These are phyloP conservation scores for Pseudopyrenochaeta lycopersici DNA, from an alignment of 2,329 filamentous ascomycete genomes.

Conservation along the genomic window DNA sequence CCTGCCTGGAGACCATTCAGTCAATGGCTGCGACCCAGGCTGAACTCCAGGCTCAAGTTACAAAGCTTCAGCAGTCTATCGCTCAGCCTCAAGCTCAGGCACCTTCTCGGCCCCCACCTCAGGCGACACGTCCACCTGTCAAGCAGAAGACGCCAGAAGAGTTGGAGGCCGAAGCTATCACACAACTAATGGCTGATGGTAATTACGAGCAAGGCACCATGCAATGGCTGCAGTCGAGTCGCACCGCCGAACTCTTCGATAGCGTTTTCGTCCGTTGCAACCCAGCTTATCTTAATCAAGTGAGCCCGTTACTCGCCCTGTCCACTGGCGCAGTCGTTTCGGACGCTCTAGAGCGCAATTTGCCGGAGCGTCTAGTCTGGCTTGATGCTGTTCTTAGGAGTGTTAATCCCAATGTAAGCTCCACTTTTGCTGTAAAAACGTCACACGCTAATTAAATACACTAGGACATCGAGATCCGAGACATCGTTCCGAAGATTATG, in stretches of 20 bases:
- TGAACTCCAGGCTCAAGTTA: constrained; percentile 69
- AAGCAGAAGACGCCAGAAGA: constrained; percentile 61
- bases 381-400: constrained; percentile 63
- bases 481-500: constrained; percentile 68
- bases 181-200: constrained; percentile 68
- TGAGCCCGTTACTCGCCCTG: constrained; percentile 67
- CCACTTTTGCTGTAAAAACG: background rate
- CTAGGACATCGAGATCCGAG: constrained; percentile 63
- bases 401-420: constrained; percentile 63
- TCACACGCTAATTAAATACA: constrained; percentile 21
- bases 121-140: constrained; percentile 50
- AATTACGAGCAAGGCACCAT: constrained; percentile 58
- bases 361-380: constrained; percentile 66
- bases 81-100: constrained; percentile 38
- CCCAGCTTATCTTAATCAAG: constrained; percentile 63
- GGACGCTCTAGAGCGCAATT: constrained; percentile 62
- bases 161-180: constrained; percentile 69
- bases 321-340: constrained; percentile 71
- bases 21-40: constrained; percentile 74
- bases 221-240: constrained; percentile 69
- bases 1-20: constrained; percentile 73
- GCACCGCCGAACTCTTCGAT: constrained; percentile 69
- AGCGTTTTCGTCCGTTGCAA: constrained; percentile 66
- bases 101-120: constrained; percentile 26
- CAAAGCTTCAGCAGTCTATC: constrained; percentile 53